Evolutionary conservation across 345 rosid species (phyloP).

Genomic region (Gossypium longicalyx): DNA sequence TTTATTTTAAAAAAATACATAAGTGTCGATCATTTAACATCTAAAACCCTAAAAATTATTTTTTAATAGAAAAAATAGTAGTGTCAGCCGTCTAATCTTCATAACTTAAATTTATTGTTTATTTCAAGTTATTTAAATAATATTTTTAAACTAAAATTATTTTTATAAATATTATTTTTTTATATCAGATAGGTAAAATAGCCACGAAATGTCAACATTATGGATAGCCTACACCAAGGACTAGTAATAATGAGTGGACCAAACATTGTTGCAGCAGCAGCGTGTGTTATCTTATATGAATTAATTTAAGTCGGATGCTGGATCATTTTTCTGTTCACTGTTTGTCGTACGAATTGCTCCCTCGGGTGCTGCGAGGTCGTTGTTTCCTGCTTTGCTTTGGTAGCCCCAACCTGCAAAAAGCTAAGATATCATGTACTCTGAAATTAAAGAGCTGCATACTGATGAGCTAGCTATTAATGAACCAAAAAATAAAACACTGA

Average conservation of each 20-base stretch:
- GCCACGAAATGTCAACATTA: neutral
- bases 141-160: too few species aligned
- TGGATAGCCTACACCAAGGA: neutral
- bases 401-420: constrained; percentile 23
- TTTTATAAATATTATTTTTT: too few species aligned
- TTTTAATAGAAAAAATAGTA: too few species aligned
- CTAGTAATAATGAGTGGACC: neutral
- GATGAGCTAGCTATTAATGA: too few species aligned
- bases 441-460: neutral
- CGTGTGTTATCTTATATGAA: constrained; percentile 15
- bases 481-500: too few species aligned
- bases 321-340: constrained; percentile 20
- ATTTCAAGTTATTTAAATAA: too few species aligned
- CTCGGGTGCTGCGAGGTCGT: constrained; percentile 25
- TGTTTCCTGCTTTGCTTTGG: constrained; percentile 37
- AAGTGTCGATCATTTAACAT: rapidly evolving
- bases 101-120: too few species aligned
- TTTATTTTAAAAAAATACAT: too few species aligned
- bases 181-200: too few species aligned
- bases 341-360: constrained; percentile 29
- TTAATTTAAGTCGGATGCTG: constrained; percentile 22
- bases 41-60: too few species aligned
- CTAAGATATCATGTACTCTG: neutral
- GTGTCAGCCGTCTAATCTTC: rapidly evolving
- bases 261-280: neutral